Evolutionary conservation across 2,329 filamentous ascomycete species (phyloP), one percentile per base, ranked within the genome.

Genomic region (Chaetomium strumarium): DNA sequence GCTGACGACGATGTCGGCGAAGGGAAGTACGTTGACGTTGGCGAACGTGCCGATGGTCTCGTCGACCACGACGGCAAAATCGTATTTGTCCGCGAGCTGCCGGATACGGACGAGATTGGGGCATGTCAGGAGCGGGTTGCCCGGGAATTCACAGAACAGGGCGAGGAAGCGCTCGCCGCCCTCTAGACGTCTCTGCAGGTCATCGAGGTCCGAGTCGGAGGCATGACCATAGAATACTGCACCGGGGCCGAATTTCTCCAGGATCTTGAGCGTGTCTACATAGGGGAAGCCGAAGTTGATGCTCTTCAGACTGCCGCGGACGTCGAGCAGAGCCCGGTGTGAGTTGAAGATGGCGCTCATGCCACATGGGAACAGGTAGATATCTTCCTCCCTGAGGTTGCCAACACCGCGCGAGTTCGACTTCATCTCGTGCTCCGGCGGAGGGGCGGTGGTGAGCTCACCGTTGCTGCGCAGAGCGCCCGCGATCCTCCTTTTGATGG

Each of bases 211-310:
- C 44, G 80, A 78, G 2, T 81, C 72, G 2, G 86, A 88, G 1
- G 86, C 89, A 62, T 86, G 80, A 3, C 92, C 92, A 68, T 95
- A 96, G 66, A 97, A 97, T 2, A 86, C 68, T 55, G 86, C 91
- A 1, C 92, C 92, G 0, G 90, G 87, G 0, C 92, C 93, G 68
- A 95, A 97, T 68, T 97, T 99, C 67, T 97, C 77, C 5, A 97
- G 74, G 46, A 96, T 89, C 68, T 99, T 99, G 50, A 97, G 78
- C 0, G 93, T 96, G 69, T 99, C 93, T 48, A 96, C 89, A 62
- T 99, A 99, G 0, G 93, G 90, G 62, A 99, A 99, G n/a, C 93
- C 93, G 64, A 90, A 96, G 64, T 86, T 91, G 65, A 99, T 83
- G 67, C 90, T 95, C 69, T 88, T 87, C 55, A 80, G 66, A 8